Conservation (phyloP, 805 yeast genomes). For the Schwanniomyces vanrijiae region DNA sequence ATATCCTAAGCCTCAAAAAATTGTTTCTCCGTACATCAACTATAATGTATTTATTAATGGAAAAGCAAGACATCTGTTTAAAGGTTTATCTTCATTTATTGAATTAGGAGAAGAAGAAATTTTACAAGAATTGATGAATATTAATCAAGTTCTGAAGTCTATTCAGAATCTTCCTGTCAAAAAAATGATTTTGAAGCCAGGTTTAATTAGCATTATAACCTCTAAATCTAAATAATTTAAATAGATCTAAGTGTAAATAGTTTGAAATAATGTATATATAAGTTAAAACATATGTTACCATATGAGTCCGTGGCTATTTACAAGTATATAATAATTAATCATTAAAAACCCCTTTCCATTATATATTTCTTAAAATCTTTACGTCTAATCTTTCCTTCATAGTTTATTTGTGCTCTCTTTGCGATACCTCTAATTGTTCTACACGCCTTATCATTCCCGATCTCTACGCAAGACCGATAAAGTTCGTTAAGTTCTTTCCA, state of each 20-base stretch:
- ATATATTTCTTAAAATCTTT: slow-evolving; percentile 33
- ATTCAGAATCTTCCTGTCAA: slow-evolving; percentile 42
- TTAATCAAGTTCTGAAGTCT: slow-evolving; percentile 42
- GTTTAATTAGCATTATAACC: slow-evolving; percentile 45
- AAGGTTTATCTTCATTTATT: slow-evolving; percentile 33
- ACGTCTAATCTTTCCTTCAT: slow-evolving; percentile 39
- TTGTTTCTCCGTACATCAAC: slow-evolving; percentile 37
- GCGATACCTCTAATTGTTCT: slow-evolving; percentile 33
- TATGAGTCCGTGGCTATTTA: neutral
- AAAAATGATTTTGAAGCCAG: slow-evolving; percentile 56
- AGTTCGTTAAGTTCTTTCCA: slow-evolving; percentile 35
- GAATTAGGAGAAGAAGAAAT: slow-evolving; percentile 33
- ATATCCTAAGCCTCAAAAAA: slow-evolving; percentile 63
- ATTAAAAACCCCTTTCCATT: slow-evolving; percentile 31
- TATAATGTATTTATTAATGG: slow-evolving; percentile 77
- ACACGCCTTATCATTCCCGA: slow-evolving; percentile 30
- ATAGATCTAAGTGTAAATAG: slow-evolving; percentile 6
- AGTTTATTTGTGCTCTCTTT: slow-evolving; percentile 33
- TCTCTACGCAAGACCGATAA: slow-evolving; percentile 27
- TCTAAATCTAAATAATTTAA: slow-evolving; percentile 11
- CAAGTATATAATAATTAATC: slow-evolving; percentile 1
- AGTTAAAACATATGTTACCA: slow-evolving; percentile 4
- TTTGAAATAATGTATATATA: slow-evolving; percentile 3
- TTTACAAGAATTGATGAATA: slow-evolving; percentile 30
- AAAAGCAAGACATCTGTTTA: slow-evolving; percentile 52